Percentiles rank a stretch among this genome's conserved stretches.
These are phyloP conservation scores for Lipomyces lipofer DNA, from an alignment of 805 yeast genomes.

Conservation along the genomic window DNA sequence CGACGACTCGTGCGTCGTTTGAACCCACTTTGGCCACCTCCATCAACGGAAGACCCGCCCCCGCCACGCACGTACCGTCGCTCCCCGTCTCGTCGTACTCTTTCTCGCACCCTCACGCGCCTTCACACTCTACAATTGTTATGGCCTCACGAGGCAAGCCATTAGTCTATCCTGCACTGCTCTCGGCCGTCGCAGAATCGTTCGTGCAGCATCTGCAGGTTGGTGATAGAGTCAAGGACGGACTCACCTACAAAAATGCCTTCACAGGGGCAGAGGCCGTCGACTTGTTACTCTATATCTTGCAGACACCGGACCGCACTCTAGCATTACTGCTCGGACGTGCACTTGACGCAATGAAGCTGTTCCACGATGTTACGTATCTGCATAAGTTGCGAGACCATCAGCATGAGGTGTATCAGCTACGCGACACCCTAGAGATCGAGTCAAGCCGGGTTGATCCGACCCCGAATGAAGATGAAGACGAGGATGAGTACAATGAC, in stretches of 20 bases:
- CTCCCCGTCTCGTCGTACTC: conserved; percentile 30
- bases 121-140: conserved; percentile 43
- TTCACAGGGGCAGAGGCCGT: conserved; percentile 95
- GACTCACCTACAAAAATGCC: conserved; percentile 86
- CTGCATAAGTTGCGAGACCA: conserved; percentile 92
- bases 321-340: conserved; percentile 86
- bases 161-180: conserved; percentile 81
- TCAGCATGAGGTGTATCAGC: conserved; percentile 80
- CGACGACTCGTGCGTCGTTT: too few relatives aligned
- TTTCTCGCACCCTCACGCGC: conserved; percentile 27
- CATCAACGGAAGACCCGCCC: conserved; percentile 1
- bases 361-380: conserved; percentile 93
- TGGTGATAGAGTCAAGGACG: conserved; percentile 84
- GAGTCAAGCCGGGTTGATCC: conserved; percentile 18
- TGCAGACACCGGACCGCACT: conserved; percentile 87
- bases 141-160: conserved; percentile 58
- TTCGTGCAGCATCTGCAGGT: conserved; percentile 69
- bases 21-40: conserved; percentile 2
- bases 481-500: conserved; percentile 12
- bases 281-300: conserved; percentile 79
- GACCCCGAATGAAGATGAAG: conserved; percentile 27
- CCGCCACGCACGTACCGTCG: conserved; percentile 21
- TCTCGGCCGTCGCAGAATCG: conserved; percentile 78
- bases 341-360: conserved; percentile 88
- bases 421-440: conserved; percentile 40